phyloP scores from a whole-genome alignment of 345 rosid genomes.

The Microcos paniculata region DNA sequence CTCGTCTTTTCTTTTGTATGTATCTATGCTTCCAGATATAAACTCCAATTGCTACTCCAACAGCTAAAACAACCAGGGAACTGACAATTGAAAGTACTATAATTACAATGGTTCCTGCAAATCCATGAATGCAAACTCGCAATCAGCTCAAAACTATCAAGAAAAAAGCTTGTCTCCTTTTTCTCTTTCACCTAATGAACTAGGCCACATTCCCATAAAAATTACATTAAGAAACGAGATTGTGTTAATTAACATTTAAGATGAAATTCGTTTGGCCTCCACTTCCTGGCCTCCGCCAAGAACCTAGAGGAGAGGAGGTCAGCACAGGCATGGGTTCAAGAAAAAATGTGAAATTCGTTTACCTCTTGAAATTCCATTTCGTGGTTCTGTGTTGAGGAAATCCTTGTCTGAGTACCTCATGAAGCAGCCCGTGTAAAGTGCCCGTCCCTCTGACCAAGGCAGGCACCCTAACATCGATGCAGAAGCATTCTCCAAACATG shows the following conservation, averaged over 20 bases:
- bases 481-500: conserved; percentile 75
- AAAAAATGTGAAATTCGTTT: background rate
- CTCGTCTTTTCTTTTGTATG: conserved; percentile 10
- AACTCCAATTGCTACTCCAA: conserved; percentile 52
- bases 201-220: no score
- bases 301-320: no score
- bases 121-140: conserved; percentile 7
- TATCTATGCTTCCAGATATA: conserved; percentile 43
- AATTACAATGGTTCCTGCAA: conserved; percentile 57
- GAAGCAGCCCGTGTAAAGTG: conserved; percentile 84
- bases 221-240: background rate
- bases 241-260: background rate
- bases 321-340: no score
- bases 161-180: background rate
- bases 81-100: conserved; percentile 72
- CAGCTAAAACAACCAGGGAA: conserved; percentile 55
- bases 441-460: conserved; percentile 90
- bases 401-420: conserved; percentile 74
- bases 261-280: no score
- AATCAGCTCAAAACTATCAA: background rate
- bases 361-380: conserved; percentile 67
- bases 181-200: no score
- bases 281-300: no score
- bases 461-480: conserved; percentile 56
- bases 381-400: conserved; percentile 61